A percentile compares a stretch with the other conserved stretches of the same genome.
Conservation (phyloP, 345 rosid genomes). For the Pistacia integerrima region DNA sequence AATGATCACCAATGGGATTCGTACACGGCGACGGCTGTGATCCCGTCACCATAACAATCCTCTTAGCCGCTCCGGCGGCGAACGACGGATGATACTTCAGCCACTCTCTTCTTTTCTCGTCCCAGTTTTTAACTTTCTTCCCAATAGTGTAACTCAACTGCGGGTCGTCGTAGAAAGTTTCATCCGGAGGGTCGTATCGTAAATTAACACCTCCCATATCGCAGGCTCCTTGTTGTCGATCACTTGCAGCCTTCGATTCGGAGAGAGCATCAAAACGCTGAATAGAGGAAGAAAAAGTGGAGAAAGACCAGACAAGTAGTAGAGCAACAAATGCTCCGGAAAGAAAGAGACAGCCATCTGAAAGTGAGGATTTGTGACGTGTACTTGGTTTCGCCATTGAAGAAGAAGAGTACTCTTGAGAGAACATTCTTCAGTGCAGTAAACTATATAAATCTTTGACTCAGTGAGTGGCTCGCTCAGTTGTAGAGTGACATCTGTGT, state of each 20-base stretch:
- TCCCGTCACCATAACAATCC: constrained; percentile 78
- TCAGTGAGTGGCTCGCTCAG: background rate
- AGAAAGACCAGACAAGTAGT: constrained; percentile 67
- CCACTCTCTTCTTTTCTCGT: constrained; percentile 77
- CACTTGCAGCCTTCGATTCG: background rate
- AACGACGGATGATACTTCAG: constrained; percentile 71
- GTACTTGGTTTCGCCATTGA: constrained; percentile 45
- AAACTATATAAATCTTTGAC: too few relatives aligned
- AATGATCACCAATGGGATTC: constrained; percentile 88
- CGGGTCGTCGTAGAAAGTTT: constrained; percentile 79
- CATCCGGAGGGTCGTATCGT: constrained; percentile 53
- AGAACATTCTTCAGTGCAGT: constrained; percentile 24
- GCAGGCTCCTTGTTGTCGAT: background rate
- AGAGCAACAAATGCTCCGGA: constrained; percentile 68
- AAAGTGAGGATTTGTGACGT: constrained; percentile 36
- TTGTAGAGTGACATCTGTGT: background rate
- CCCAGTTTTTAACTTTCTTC: constrained; percentile 65
- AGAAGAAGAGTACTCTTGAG: constrained; percentile 32
- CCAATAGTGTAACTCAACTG: constrained; percentile 63
- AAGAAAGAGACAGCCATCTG: constrained; percentile 56
- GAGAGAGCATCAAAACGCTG: constrained; percentile 18
- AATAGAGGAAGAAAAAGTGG: constrained; percentile 42
- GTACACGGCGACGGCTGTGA: constrained; percentile 81
- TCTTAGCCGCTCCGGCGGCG: constrained; percentile 52
- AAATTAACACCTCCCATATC: constrained; percentile 32